Conservation (phyloP, 2,329 filamentous ascomycete species). For the Scedosporium dehoogii region DNA sequence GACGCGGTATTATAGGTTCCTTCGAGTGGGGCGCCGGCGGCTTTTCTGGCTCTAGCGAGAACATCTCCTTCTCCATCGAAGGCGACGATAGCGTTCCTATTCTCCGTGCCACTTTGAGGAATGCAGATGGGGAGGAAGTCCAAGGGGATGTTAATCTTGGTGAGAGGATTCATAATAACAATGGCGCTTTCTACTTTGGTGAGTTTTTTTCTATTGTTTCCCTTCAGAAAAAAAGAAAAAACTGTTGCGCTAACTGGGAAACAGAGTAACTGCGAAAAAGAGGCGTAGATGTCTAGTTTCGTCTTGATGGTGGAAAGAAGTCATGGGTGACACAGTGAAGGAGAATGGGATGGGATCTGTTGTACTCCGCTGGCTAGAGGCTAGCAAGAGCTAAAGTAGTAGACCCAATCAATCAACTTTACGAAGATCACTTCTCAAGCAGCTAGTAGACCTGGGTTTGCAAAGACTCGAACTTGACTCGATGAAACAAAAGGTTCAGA, state of each 20-base stretch:
- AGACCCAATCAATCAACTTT: not conserved
- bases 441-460: not conserved
- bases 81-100: constrained; percentile 38
- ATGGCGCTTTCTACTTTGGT: constrained; percentile 34
- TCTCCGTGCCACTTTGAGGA: constrained; percentile 38
- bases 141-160: constrained; percentile 42
- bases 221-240: not conserved
- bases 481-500: not conserved
- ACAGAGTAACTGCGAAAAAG: not conserved
- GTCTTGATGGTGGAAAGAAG: too few species aligned
- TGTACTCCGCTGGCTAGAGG: not conserved
- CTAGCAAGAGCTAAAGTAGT: not conserved
- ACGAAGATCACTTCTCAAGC: not conserved
- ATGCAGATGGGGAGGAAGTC: constrained; percentile 29
- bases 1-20: not conserved
- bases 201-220: constrained; percentile 8
- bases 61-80: constrained; percentile 39
- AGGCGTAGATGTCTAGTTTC: not conserved
- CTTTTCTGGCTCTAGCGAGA: constrained; percentile 35
- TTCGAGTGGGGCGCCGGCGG: constrained; percentile 14
- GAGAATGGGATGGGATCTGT: not conserved
- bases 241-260: too few species aligned
- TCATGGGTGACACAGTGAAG: too few species aligned
- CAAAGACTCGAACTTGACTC: not conserved
- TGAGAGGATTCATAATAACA: constrained; percentile 42